Base-by-base conservation (phyloP, 1,139 yeast genomes). In the Taphrina pruni region DNA sequence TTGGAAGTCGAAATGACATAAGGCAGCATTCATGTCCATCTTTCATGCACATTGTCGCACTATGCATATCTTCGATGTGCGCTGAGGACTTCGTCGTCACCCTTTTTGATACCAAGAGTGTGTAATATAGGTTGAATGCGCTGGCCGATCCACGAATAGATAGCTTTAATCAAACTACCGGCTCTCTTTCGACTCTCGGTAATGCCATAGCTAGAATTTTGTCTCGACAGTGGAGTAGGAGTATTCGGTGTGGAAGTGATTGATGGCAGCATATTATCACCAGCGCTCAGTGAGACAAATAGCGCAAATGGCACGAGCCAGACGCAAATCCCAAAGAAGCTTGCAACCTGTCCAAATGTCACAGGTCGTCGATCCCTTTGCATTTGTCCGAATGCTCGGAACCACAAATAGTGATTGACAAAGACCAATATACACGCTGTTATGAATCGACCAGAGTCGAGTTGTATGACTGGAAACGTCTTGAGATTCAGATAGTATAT, bases 271-370 rank as follows among this genome's bases (percentile, higher is more conserved):
- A 89, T 86, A 75, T 91, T 89, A 75, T 95, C 99, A 72, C 91
- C 90, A 6, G 98, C 98, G 77, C 96, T 89, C 71, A 94, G 83
- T 65, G 97, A 89, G 38, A 95, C 94, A 79, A 95, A 93, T 72
- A 95, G 82, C 1, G 97, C 88, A 78, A 94, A 92, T 43, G 99
- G 99, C 56, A 94, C 85, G 71, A 93, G 83, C 99, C 99, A 94
- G 14, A 94, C 88, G 75, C 96, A 88, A 56, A 94, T 81, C 0
- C 97, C 99, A 76, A 95, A 92, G 78, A 94, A 94, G 4, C 97
- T 89, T 38, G 97, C 90, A 2, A 94, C 90, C 76, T 95, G 97
- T 0, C 92, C 82, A 76, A 94, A 94, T 7, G 89, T 96, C 71
- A 90, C 85, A 66, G 85, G 84, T 72, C 52, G 84, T 81, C 9